Evolutionary conservation across 192 early-diverging fungal species (phyloP), one percentile per base, ranked within the genome.

Genomic region (Irineochytrium annulatum): DNA sequence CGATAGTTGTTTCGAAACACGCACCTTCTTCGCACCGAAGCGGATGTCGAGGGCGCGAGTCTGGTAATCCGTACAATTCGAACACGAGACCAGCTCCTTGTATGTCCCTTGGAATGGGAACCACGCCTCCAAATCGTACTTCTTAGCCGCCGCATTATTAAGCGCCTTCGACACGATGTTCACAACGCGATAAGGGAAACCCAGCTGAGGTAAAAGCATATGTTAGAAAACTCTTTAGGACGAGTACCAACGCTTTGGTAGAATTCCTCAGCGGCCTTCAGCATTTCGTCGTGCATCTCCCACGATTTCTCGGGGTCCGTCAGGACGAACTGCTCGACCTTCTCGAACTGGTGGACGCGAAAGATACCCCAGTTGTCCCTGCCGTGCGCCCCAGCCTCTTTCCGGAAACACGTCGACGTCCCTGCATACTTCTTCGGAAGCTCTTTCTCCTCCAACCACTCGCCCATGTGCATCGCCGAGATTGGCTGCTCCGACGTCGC

Each of bases 261-360:
- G 59, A 99, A 99, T 22, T 93, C 93, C 62, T 99, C 92, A 14
- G 93, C 89, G 62, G 77, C 80, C 26, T 63, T 64, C 51, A 98
- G 86, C 95, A 99, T 98, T 57, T 93, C 87, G 67, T 97, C 88
- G 76, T 97, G 94, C 91, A 91, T 91, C 66, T 95, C 95, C 95
- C 95, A 98, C 31, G 89, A 92, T 81, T 97, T 98, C 62, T 94
- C 94, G 34, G 97, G 95, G 60, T 92, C 91, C 8, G 89, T 89
- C 55, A 99, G 73, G 43, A 92, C 90, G 75, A 99, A 98, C 77
- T 99, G 97, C 82, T 99, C 97, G 49, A 99, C 78, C 83, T 99
- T 99, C 72, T 99, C 97, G 68, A 99, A 99, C 85, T 99, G 97
- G 76, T 99, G 97, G 28, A 99, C 95, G 45, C 97, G 90, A 87